Percentiles rank a stretch among this genome's conserved stretches.
These are phyloP conservation scores for Euphorbia corollata DNA, from an alignment of 441 rosid genomes.

Conservation along the genomic window DNA sequence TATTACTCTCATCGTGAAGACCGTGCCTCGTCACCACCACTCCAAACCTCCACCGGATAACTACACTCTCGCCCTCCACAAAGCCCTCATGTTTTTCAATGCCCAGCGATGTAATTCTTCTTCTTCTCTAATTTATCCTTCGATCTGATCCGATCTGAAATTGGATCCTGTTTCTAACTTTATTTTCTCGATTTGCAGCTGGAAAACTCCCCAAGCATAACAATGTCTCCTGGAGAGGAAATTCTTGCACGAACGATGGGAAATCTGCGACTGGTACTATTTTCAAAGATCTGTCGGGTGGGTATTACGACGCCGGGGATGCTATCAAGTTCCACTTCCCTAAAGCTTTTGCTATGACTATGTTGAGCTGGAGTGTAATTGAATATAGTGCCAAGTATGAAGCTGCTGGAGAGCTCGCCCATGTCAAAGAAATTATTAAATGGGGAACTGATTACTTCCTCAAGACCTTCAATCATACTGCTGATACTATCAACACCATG, in stretches of 20 bases:
- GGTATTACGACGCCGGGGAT: slow-evolving; percentile 90
- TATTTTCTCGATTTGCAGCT: slow-evolving; percentile 36
- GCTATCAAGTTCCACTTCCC: slow-evolving; percentile 87
- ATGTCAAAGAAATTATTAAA: slow-evolving; percentile 61
- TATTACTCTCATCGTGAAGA: slow-evolving; percentile 57
- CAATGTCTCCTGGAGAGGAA: slow-evolving; percentile 78
- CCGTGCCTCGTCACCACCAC: slow-evolving; percentile 58
- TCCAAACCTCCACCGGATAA: slow-evolving; percentile 44
- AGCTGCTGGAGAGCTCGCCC: slow-evolving; percentile 77
- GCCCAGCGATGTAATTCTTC: slow-evolving; percentile 54
- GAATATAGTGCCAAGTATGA: slow-evolving; percentile 87
- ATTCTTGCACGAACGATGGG: slow-evolving; percentile 68
- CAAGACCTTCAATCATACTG: slow-evolving; percentile 59
- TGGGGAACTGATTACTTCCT: slow-evolving; percentile 76
- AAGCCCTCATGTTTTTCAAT: slow-evolving; percentile 88
- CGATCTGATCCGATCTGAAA: background rate
- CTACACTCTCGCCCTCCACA: slow-evolving; percentile 69
- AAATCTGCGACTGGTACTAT: slow-evolving; percentile 28
- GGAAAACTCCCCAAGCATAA: slow-evolving; percentile 69
- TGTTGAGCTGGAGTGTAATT: slow-evolving; percentile 98
- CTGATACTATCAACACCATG: slow-evolving; percentile 47
- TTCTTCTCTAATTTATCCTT: background rate
- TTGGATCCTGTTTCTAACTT: slow-evolving; percentile 3
- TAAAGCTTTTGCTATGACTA: slow-evolving; percentile 67
- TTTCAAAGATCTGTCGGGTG: slow-evolving; percentile 65